These are phyloP conservation scores for Babesia divergens DNA, from an alignment of 169 alveolate species.

Conservation along the genomic window DNA sequence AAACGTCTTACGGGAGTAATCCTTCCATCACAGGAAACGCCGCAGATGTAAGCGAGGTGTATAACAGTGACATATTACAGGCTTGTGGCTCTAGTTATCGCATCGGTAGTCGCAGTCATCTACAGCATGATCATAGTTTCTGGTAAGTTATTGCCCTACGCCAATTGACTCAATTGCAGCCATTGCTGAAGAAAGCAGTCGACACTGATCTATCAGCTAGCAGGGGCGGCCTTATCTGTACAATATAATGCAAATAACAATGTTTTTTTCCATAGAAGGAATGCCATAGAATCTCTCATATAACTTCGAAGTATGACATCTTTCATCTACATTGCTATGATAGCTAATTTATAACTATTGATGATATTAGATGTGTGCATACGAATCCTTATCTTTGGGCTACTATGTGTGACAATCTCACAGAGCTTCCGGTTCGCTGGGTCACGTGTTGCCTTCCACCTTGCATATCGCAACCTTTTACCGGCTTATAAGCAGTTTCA, in stretches of 20 bases:
- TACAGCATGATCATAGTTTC: constrained; percentile 39
- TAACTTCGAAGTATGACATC: too few species aligned
- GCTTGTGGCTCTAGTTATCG: constrained; percentile 62
- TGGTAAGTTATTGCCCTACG: constrained; percentile 2
- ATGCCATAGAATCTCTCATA: too few species aligned
- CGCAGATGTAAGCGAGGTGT: constrained; percentile 44
- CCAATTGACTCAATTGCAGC: neutral
- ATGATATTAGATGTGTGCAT: constrained; percentile 7
- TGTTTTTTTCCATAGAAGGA: too few species aligned
- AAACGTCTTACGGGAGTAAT: constrained; percentile 57
- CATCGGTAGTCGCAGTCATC: constrained; percentile 40
- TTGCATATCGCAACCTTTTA: neutral
- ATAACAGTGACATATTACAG: neutral
- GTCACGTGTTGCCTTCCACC: neutral
- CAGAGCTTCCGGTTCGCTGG: neutral
- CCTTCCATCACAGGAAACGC: constrained; percentile 60
- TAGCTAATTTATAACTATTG: too few species aligned
- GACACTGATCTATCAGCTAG: neutral
- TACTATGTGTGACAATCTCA: neutral
- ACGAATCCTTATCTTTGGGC: neutral
- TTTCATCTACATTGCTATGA: neutral
- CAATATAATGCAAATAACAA: too few species aligned
- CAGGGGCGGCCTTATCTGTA: neutral
- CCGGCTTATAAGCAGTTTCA: neutral
- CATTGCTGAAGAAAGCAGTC: neutral